Percentiles rank a stretch among this genome's conserved stretches.
Evolutionary conservation across 2,329 filamentous ascomycete genomes (phyloP).

Genomic region (Aspergillus sergii): DNA sequence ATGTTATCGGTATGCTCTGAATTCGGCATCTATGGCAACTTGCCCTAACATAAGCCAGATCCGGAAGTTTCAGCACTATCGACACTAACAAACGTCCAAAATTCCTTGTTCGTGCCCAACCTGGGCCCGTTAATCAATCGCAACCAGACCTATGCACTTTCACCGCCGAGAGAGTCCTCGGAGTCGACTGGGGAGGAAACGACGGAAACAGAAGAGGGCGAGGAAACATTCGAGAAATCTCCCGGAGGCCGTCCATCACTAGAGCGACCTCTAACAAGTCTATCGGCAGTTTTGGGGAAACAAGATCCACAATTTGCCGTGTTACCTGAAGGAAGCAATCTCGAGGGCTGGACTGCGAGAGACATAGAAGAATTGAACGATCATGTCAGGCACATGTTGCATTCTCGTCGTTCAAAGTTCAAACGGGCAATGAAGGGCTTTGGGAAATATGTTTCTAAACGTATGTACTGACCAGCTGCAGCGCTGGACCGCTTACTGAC

Average conservation of each 20-base stretch:
- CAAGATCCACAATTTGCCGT: conserved; percentile 76
- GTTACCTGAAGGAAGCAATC: conserved; percentile 70
- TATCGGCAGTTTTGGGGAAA: conserved; percentile 69
- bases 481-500: not conserved
- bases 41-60: conserved; percentile 52
- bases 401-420: conserved; percentile 77
- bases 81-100: conserved; percentile 85
- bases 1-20: conserved; percentile 64
- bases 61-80: conserved; percentile 81
- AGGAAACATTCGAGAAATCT: conserved; percentile 27
- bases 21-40: not conserved
- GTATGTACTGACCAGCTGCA: conserved; percentile 37
- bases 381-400: conserved; percentile 83
- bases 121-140: conserved; percentile 76
- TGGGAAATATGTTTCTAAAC: conserved; percentile 73
- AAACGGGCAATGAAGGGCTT: conserved; percentile 80
- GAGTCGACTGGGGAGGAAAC: conserved; percentile 30
- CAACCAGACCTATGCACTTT: conserved; percentile 75
- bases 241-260: conserved; percentile 28
- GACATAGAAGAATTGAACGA: conserved; percentile 81
- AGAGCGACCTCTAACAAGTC: conserved; percentile 54
- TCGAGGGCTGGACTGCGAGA: conserved; percentile 73
- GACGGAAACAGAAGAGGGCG: conserved; percentile 29
- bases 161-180: conserved; percentile 47
- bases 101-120: conserved; percentile 83